phyloP scores from a whole-genome alignment of 2,329 filamentous ascomycete species.

The Cercospora sp. region DNA sequence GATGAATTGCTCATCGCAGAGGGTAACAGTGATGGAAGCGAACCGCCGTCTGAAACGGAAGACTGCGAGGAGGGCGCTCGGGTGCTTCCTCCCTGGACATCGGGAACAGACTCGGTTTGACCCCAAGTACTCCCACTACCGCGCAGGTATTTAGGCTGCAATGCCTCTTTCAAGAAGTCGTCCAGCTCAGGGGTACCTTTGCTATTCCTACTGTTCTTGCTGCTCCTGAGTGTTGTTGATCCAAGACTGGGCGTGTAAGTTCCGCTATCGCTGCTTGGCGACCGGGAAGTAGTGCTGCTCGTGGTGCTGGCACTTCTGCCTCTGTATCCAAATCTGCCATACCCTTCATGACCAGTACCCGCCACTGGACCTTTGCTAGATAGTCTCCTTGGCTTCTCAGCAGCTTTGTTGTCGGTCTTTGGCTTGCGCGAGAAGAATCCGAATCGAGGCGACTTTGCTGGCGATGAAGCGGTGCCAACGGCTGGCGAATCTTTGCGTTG shows the following conservation, averaged over 20 bases:
- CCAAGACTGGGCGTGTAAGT: constrained; percentile 40
- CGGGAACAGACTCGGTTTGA: constrained; percentile 24
- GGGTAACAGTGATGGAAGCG: constrained; percentile 32
- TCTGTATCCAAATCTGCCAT: constrained; percentile 65
- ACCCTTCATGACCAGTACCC: constrained; percentile 92
- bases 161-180: constrained; percentile 48
- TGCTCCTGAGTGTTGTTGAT: constrained; percentile 45
- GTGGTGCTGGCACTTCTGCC: constrained; percentile 64
- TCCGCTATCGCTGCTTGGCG: constrained; percentile 46
- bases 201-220: constrained; percentile 38
- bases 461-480: constrained; percentile 56
- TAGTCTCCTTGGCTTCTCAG: constrained; percentile 60
- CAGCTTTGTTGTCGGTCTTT: constrained; percentile 56
- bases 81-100: constrained; percentile 12
- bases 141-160: constrained; percentile 48
- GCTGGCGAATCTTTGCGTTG: constrained; percentile 40
- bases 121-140: constrained; percentile 45
- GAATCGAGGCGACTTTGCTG: constrained; percentile 66
- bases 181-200: constrained; percentile 47
- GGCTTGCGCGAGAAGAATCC: constrained; percentile 74
- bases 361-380: constrained; percentile 77
- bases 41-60: constrained; percentile 27
- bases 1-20: constrained; percentile 30
- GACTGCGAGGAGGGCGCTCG: constrained; percentile 25
- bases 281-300: constrained; percentile 51